Conservation (phyloP, 1,139 yeast species). For the Candida glucosophila region DNA sequence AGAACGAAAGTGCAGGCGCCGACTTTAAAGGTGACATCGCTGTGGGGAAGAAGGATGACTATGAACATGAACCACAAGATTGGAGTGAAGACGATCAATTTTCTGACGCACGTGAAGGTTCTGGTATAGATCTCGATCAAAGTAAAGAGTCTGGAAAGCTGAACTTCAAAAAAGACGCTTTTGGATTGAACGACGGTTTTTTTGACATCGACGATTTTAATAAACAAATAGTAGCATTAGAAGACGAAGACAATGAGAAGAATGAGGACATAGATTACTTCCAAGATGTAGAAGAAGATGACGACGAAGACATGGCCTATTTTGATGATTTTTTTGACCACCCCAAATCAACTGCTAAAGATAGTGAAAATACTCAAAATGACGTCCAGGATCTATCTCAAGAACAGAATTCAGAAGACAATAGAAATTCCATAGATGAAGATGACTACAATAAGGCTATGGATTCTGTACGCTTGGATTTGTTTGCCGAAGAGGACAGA, state of each 20-base stretch:
- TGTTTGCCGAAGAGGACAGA: slow-evolving; percentile 46
- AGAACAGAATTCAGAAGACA: no score
- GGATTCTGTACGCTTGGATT: slow-evolving; percentile 48
- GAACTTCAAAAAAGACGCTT: slow-evolving; percentile 32
- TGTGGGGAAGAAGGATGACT: neutral
- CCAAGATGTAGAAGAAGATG: slow-evolving; percentile 45
- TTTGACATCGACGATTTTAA: slow-evolving; percentile 83
- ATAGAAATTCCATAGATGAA: slow-evolving; percentile 28
- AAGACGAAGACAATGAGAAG: slow-evolving; percentile 37
- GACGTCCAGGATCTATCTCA: no score
- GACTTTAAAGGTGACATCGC: no score
- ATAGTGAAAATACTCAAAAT: slow-evolving; percentile 20
- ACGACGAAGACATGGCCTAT: slow-evolving; percentile 35
- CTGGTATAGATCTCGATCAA: slow-evolving; percentile 2
- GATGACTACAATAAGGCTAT: slow-evolving; percentile 50
- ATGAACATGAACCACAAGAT: slow-evolving; percentile 12
- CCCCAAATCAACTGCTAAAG: slow-evolving; percentile 24
- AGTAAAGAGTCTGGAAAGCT: slow-evolving; percentile 10
- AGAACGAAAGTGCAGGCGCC: no score
- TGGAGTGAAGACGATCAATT: slow-evolving; percentile 8
- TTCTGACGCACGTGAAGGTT: slow-evolving; percentile 11
- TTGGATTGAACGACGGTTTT: slow-evolving; percentile 76
- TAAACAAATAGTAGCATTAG: slow-evolving; percentile 69
- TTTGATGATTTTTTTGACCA: slow-evolving; percentile 70
- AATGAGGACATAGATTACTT: slow-evolving; percentile 56